phyloP scores from a whole-genome alignment of 352 stramenopile species.

The Pythium dissimile region DNA sequence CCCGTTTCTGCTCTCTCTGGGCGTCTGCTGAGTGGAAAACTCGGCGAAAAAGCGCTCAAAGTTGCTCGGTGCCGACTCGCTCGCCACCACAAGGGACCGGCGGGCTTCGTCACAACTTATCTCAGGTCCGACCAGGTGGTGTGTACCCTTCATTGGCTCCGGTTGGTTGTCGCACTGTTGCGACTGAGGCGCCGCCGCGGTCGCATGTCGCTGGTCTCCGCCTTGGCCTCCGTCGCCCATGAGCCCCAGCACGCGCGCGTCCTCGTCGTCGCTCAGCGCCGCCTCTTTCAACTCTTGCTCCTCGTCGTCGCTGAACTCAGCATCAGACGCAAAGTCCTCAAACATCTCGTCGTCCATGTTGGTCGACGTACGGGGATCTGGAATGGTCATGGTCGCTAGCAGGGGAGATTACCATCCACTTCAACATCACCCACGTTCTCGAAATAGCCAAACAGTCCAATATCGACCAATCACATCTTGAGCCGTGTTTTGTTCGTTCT shows the following conservation, averaged over 20 bases:
- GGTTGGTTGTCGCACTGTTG: too few relatives aligned
- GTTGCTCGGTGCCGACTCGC: neutral
- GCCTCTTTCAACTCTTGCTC: constrained; percentile 12
- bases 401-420: too few relatives aligned
- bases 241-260: constrained; percentile 40
- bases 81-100: too few relatives aligned
- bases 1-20: neutral
- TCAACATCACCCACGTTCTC: constrained; percentile 7
- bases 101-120: too few relatives aligned
- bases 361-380: too few relatives aligned
- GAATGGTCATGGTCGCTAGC: too few relatives aligned
- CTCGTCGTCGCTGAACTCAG: constrained; percentile 28
- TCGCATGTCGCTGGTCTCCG: too few relatives aligned
- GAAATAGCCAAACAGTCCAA: constrained; percentile 2
- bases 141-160: too few relatives aligned
- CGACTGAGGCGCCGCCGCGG: too few relatives aligned
- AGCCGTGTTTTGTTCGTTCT: constrained; percentile 1
- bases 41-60: constrained; percentile 20
- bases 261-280: constrained; percentile 39
- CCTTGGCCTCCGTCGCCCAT: constrained; percentile 27
- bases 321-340: constrained; percentile 47
- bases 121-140: too few relatives aligned
- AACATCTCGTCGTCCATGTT: constrained; percentile 36
- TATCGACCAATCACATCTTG: constrained; percentile 7
- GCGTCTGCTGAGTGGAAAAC: constrained; percentile 6